Conservation (phyloP, 306 rosid genomes). For the Malus fusca region DNA sequence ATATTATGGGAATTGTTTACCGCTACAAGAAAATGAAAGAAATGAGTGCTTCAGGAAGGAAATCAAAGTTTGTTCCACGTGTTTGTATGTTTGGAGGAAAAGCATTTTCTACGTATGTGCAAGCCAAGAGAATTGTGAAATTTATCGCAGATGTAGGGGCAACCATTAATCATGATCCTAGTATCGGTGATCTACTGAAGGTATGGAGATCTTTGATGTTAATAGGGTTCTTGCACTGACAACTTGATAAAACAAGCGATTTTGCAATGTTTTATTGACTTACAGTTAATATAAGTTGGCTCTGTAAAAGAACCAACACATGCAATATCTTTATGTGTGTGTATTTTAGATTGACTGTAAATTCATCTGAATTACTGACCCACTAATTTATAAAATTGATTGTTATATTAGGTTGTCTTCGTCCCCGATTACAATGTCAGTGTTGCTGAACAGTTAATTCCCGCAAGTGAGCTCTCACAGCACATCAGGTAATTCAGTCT, state of each 20-base stretch:
- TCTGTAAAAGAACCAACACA: neutral
- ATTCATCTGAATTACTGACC: neutral
- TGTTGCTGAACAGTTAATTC: conserved; percentile 87
- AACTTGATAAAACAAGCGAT: neutral
- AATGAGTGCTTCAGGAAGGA: conserved; percentile 67
- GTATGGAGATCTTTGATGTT: conserved; percentile 26
- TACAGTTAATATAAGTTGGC: neutral
- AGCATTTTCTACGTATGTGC: conserved; percentile 88
- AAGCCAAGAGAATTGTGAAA: conserved; percentile 98
- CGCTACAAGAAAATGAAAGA: conserved; percentile 98
- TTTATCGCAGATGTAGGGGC: conserved; percentile 90
- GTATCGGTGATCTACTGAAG: conserved; percentile 91
- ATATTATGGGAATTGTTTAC: conserved; percentile 85
- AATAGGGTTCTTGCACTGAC: neutral
- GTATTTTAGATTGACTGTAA: neutral
- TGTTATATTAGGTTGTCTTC: conserved; percentile 60
- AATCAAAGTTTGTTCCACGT: conserved; percentile 72
- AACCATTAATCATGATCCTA: conserved; percentile 81
- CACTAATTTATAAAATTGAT: neutral
- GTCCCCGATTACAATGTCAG: conserved; percentile 97
- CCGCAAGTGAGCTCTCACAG: conserved; percentile 96
- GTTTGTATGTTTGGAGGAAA: conserved; percentile 98
- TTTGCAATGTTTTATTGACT: neutral
- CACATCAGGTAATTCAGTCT: conserved; percentile 66
- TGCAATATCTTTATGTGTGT: neutral